A percentile compares a stretch with the other conserved stretches of the same genome.
Conservation (phyloP, 179 eudicot species). For the Spinacia oleracea region DNA sequence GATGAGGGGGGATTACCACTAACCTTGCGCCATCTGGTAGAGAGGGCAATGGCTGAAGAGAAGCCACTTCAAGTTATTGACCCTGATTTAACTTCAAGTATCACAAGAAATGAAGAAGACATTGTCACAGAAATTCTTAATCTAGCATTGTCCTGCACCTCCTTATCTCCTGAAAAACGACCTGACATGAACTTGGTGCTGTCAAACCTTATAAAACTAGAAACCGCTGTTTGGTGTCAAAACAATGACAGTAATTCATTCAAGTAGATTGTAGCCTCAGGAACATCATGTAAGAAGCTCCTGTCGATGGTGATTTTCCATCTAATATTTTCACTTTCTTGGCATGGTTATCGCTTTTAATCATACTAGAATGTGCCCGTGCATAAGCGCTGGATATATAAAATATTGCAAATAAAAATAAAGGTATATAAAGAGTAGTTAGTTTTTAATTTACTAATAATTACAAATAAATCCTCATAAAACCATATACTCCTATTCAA, state of each 20-base stretch:
- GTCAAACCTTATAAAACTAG: conserved; percentile 52
- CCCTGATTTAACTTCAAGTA: conserved; percentile 41
- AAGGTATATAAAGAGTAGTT: too few species aligned
- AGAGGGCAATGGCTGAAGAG: conserved; percentile 39
- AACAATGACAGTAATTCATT: not conserved
- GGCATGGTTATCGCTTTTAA: too few species aligned
- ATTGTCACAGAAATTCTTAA: conserved; percentile 53
- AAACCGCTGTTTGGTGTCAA: conserved; percentile 12
- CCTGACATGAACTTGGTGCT: conserved; percentile 62
- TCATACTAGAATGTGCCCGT: too few species aligned
- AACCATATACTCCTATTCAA: too few species aligned
- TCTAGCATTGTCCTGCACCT: conserved; percentile 70
- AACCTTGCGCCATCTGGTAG: conserved; percentile 64
- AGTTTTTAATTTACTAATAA: too few species aligned
- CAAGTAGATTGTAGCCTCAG: too few species aligned
- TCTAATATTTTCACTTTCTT: too few species aligned
- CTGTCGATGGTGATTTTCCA: too few species aligned
- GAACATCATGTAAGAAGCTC: too few species aligned
- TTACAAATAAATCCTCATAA: too few species aligned
- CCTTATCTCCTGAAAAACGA: conserved; percentile 56
- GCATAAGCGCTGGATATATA: too few species aligned
- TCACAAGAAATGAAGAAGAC: conserved; percentile 44
- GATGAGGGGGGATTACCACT: conserved; percentile 53
- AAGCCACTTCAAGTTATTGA: conserved; percentile 47
- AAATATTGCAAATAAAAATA: too few species aligned